Evolutionary conservation across 1,284 basidiomycete species (phyloP).

Genomic region (Sporisorium exsertum): DNA sequence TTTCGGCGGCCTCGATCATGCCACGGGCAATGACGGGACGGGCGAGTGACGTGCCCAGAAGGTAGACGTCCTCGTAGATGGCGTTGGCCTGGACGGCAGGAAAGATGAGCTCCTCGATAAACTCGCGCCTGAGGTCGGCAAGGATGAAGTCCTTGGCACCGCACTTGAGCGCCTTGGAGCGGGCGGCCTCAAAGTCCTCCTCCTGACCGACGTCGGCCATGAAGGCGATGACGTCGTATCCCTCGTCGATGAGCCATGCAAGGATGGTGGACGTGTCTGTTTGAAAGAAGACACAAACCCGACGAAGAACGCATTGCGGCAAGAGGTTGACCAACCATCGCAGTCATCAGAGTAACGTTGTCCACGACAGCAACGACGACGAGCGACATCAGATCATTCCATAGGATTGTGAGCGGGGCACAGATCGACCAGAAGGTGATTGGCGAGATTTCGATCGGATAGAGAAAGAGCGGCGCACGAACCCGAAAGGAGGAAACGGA

Average conservation of each 20-base stretch:
- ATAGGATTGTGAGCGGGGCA: not conserved
- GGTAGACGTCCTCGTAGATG: conserved; percentile 99
- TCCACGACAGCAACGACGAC: not conserved
- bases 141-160: conserved; percentile 96
- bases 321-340: not conserved
- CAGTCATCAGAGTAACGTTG: not conserved
- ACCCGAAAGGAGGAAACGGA: conserved; percentile 1
- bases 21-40: conserved; percentile 98
- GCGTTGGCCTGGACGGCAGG: conserved; percentile 96
- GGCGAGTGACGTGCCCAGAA: conserved; percentile 96
- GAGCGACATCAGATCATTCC: not conserved
- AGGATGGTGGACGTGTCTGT: conserved; percentile 69
- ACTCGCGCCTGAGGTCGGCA: conserved; percentile 92
- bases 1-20: conserved; percentile 93
- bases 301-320: too few relatives aligned
- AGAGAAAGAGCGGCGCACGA: conserved; percentile 6
- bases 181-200: conserved; percentile 96
- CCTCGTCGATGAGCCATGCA: conserved; percentile 82
- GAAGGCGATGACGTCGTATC: conserved; percentile 96
- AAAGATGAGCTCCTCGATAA: conserved; percentile 96
- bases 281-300: not conserved
- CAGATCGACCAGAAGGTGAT: conserved; percentile 3
- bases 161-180: conserved; percentile 88
- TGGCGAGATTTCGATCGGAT: conserved; percentile 1
- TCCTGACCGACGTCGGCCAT: conserved; percentile 99